phyloP scores from a whole-genome alignment of 495 filamentous ascomycete genomes.

The Paragyromitra xinjiangensis region DNA sequence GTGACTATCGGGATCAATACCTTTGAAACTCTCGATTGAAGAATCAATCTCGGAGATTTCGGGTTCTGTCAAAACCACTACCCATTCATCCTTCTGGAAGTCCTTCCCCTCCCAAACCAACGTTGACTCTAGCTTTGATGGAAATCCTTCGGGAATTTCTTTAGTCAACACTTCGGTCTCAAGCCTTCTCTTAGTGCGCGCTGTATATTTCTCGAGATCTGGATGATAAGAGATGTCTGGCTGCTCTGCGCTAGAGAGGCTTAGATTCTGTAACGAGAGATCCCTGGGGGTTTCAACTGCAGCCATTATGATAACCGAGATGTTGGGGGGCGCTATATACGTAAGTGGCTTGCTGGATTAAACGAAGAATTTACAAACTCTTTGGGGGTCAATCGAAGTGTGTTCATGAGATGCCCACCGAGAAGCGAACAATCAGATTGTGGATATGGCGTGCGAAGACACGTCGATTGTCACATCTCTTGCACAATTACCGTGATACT shows the following conservation, averaged over 20 bases:
- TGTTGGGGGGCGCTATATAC: neutral
- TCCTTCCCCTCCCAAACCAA: conserved; percentile 50
- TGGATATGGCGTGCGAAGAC: neutral
- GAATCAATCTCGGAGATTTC: conserved; percentile 38
- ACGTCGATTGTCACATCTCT: neutral
- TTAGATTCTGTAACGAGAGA: neutral
- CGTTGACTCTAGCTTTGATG: conserved; percentile 20
- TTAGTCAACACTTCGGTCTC: conserved; percentile 14
- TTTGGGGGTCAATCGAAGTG: neutral
- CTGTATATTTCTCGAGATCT: conserved; percentile 19
- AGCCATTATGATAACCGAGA: neutral
- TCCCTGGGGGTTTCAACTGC: neutral
- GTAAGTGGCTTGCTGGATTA: neutral
- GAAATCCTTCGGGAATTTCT: conserved; percentile 36
- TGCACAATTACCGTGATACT: neutral
- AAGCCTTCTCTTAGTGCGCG: conserved; percentile 33
- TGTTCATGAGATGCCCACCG: neutral
- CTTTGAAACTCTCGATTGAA: conserved; percentile 42
- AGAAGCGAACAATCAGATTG: neutral
- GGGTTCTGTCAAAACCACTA: conserved; percentile 23
- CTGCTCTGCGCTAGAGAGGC: conserved; percentile 3
- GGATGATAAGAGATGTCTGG: conserved; percentile 47
- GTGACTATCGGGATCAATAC: neutral
- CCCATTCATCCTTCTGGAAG: conserved; percentile 42
- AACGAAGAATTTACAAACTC: neutral